A percentile compares a stretch with the other conserved stretches of the same genome.
Conservation (phyloP, 805 yeast species). For the Candida arabinofermentans region DNA sequence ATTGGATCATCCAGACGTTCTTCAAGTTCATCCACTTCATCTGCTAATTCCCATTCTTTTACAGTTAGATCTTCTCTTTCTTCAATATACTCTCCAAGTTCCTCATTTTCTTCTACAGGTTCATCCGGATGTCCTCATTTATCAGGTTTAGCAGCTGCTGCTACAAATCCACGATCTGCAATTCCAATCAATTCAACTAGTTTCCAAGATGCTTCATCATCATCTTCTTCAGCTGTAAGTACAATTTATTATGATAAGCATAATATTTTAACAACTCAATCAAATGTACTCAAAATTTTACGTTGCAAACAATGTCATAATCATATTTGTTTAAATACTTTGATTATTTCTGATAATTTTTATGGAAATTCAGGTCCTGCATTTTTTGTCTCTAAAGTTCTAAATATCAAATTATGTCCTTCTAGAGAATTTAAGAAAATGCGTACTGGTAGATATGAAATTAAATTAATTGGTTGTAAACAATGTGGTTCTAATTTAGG, state of each 20-base stretch:
- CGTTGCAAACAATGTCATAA: conserved; percentile 32
- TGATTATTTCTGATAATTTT: conserved; percentile 31
- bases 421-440: conserved; percentile 24
- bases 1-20: too few species aligned
- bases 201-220: not conserved
- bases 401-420: conserved; percentile 22
- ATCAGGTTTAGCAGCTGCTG: not conserved
- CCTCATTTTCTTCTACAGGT: conserved; percentile 6
- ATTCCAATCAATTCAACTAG: conserved; percentile 1
- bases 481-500: conserved; percentile 31
- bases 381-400: conserved; percentile 28
- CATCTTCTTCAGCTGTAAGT: not conserved
- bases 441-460: conserved; percentile 32
- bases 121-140: not conserved
- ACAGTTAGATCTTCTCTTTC: conserved; percentile 15
- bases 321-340: conserved; percentile 28
- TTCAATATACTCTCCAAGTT: conserved; percentile 11
- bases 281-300: conserved; percentile 14
- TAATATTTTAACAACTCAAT: not conserved
- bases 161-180: not conserved
- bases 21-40: conserved; percentile 5
- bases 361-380: conserved; percentile 33
- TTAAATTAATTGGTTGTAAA: conserved; percentile 26
- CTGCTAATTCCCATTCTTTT: conserved; percentile 5
- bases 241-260: conserved; percentile 1